Evolutionary conservation across 352 stramenopile species (phyloP), one percentile per base, ranked within the genome.

Genomic region (Peronospora destructor): DNA sequence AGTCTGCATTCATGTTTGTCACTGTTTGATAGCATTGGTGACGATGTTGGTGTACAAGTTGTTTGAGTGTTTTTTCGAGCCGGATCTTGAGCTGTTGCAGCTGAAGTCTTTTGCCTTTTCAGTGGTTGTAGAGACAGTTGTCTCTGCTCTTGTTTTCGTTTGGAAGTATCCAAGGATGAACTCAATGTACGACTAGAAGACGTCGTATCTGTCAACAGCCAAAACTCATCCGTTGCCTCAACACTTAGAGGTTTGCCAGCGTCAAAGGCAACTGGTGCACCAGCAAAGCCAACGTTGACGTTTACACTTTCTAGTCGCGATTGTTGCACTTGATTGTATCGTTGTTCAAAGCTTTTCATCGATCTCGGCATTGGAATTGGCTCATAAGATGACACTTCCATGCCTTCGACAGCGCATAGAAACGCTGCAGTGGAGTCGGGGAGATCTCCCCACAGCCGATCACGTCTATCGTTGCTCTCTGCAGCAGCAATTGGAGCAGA

Each of bases 331-430:
- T 46, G 36, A 29, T 10, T 10, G 33, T 28, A 21, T 17, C 19
- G 26, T 6, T 46, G 47, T 3, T 62, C 26, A 2, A 34, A 30
- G 30, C 41, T 35, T 4, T 14, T 14, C 11, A 49, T 29, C n/a
- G 49, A 51, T 38, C 4, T 44, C 13, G 45, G 39, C 47, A 66
- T 55, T 4, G 47, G 47, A 7, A 64, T 55, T 1, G 57, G 49
- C 32, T 67, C 58, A 23, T 55, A 64, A 6, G 50, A 21, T 8
- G 61, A 60, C 9, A 62, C 57, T 33, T 67, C 49, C 49, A 66
- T 44, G 34, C 37, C 56, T 4, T 71, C 63, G 11, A 71, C 54
- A 14, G 51, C 56, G 28, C 56, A 66, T 10, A 57, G 21, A 2
- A 70, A 26, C 2, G 43, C 19, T 9, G 30, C 21, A 47, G 17